Base-by-base conservation (phyloP, 2,329 filamentous ascomycete genomes). In the Sordariomycetes sp. region DNA sequence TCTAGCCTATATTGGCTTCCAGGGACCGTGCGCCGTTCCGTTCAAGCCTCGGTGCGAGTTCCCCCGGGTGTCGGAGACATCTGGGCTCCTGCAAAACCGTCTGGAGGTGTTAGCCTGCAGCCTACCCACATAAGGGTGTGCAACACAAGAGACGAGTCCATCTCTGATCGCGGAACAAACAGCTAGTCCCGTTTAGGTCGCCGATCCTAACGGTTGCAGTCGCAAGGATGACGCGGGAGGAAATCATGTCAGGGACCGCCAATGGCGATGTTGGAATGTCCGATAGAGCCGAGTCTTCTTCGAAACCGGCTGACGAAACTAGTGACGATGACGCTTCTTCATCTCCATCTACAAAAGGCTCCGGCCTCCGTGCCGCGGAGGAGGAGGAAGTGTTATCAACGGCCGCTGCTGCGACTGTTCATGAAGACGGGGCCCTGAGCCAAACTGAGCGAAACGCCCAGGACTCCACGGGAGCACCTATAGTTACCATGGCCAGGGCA, bases 401-500 rank as follows among this genome's bases (percentile, higher is more conserved):
- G 18, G n/a, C 46, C 22, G 20, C 46, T 12, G 11, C 20, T n/a
- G 46, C 46, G n/a, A n/a, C 46, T 24, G 5, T 50, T 22, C 12
- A 10, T 24, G 25, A 54, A 54, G 28, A 54, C 18, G 52, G 6
- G 18, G 25, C 10, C 22, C 20, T 20, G n/a, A 54, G 28, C 2
- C 28, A 54, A 35, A 24, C 28, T 20, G 11, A 20, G 12, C 24
- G 74, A 87, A 52, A 22, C 16, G 35, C 22, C 20, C 50, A 55
- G 25, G 22, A 55, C 22, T 20, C 53, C 16, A 22, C 57, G 3
- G 46, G 60, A n/a, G 59, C 60, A 18, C 58, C 63, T 8, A 60
- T 59, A 22, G 62, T 68, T 48, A 74, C 81, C 63, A 69, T 71
- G 59, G 69, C 79, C 20, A 74, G 87, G 53, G 81, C 79, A 1